These are phyloP conservation scores for Sequoiadendron giganteum DNA, from an alignment of 75 land plant genomes.

Conservation along the genomic window DNA sequence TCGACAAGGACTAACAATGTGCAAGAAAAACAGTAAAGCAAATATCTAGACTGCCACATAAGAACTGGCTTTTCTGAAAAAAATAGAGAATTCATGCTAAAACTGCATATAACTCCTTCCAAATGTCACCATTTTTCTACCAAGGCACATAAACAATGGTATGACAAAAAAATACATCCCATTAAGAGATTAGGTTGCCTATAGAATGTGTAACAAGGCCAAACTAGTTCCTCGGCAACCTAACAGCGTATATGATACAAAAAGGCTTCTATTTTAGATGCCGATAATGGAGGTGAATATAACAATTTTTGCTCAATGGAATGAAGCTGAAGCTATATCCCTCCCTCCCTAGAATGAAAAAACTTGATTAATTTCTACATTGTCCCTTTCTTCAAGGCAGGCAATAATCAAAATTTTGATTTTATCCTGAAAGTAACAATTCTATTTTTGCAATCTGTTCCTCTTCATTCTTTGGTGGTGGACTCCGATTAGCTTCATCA, in stretches of 20 bases:
- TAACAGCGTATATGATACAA: not conserved
- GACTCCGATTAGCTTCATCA: slow-evolving; percentile 59
- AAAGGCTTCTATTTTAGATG: not conserved
- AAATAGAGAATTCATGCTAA: not conserved
- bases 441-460: slow-evolving; percentile 79
- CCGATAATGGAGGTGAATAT: not conserved
- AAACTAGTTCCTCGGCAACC: not conserved
- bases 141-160: not conserved
- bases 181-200: not conserved
- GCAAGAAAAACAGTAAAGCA: not conserved
- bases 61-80: not conserved
- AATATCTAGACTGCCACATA: not conserved
- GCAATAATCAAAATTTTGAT: not conserved
- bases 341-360: not conserved
- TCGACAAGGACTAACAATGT: not conserved
- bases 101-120: not conserved
- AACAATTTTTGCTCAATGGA: not conserved
- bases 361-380: not conserved
- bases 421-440: slow-evolving; percentile 41
- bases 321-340: not conserved
- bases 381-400: not conserved
- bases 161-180: not conserved
- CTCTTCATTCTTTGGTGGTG: slow-evolving; percentile 61
- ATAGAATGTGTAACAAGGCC: not conserved
- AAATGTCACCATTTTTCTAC: not conserved